Evolutionary conservation across 768 basidiomycete species (phyloP), one percentile per base, ranked within the genome.

Genomic region (Grammothele lineata): DNA sequence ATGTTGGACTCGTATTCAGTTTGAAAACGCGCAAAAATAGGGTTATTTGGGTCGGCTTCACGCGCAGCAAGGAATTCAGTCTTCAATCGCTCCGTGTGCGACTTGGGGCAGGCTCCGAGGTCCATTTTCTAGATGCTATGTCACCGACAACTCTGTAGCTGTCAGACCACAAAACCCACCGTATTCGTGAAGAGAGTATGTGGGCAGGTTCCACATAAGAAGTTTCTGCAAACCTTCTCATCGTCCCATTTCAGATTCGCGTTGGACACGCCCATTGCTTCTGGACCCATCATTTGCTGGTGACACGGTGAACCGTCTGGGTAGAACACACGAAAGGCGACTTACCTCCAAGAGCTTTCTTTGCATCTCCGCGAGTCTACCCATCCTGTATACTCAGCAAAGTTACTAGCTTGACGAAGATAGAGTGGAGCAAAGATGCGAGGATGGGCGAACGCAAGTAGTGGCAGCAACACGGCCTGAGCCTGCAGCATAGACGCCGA

Each of bases 241-340:
- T 94, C 91, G 25, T 82, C 85, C 89, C 93, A 94, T 54, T 85
- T 82, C 50, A 96, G 75, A 70, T 97, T 94, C 55, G 87, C 85
- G 57, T 90, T 92, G 37, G 89, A 83, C 36, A 93, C 85, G 59
- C 96, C 96, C 92, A 99, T 95, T 17, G 96, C 93, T 71, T 99
- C 95, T 37, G 95, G 89, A n/a, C 92, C 95, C 94, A 97, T 97
- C 92, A 95, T 96, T 94, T 96, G 94, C 94, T 96, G 55, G 42
- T 53, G 42, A 50, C 50, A 41, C 19, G 32, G 14, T n/a, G n/a
- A n/a, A n/a, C n/a, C n/a, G n/a, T n/a, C n/a, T n/a, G 23, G 35
- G 48, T 50, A 45, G 46, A 2, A 17, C 41, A 1, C 5, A 32
- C 5, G 34, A 23, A 24, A 15, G 10, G 22, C 43, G 23, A 12